Conservation (phyloP, 2,329 filamentous ascomycete species). For the Ciborinia camelliae region DNA sequence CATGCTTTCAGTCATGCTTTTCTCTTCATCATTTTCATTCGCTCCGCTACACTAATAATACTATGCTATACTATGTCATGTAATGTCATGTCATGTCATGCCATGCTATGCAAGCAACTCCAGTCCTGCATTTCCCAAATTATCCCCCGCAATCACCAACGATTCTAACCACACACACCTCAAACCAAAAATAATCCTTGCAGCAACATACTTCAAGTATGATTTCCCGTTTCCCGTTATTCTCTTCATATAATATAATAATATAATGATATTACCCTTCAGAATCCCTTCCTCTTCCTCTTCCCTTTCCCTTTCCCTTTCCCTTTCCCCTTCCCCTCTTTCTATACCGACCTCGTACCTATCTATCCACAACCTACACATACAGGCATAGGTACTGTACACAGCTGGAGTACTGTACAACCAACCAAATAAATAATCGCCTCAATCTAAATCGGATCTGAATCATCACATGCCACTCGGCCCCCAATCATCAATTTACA, state of each 20-base stretch:
- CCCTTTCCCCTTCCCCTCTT: not conserved
- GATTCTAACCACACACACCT: not conserved
- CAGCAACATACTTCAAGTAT: not conserved
- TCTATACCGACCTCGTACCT: not conserved
- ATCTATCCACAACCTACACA: not conserved
- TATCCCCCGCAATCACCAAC: slow-evolving; percentile 11
- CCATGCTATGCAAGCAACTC: slow-evolving; percentile 13
- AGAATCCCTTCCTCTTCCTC: not conserved
- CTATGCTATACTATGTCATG: not conserved
- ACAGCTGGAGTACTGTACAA: too few relatives aligned
- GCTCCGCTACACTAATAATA: not conserved
- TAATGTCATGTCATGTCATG: not conserved
- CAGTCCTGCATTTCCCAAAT: not conserved
- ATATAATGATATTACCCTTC: too few relatives aligned
- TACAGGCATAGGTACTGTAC: too few relatives aligned
- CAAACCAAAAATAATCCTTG: not conserved
- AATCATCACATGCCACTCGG: slow-evolving; percentile 13
- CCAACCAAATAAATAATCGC: too few relatives aligned
- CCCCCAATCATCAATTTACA: not conserved
- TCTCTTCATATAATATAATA: not conserved
- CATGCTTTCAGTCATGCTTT: not conserved
- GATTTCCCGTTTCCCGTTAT: not conserved
- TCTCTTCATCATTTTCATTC: not conserved
- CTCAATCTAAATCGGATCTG: not conserved
- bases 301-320: too few relatives aligned